Percentiles rank a stretch among this genome's conserved stretches.
These are phyloP conservation scores for Emmonsiellopsis sp. DNA, from an alignment of 2,329 filamentous ascomycete species.

Conservation along the genomic window DNA sequence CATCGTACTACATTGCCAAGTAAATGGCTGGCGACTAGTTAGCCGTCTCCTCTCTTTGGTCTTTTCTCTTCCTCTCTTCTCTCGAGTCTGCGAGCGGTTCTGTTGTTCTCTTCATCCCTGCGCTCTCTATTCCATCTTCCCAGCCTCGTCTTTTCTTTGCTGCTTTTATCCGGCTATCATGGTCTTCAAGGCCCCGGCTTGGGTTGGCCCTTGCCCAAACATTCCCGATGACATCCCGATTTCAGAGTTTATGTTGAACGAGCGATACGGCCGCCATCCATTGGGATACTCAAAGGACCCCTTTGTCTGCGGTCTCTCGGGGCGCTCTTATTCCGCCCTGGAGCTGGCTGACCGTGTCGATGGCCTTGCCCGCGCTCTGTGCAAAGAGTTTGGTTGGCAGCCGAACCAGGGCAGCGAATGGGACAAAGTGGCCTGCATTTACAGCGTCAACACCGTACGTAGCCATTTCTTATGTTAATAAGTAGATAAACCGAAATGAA, in stretches of 20 bases:
- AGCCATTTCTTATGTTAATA: background rate
- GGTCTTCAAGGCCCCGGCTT: conserved; percentile 37
- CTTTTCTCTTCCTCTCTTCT: background rate
- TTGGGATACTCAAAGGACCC: conserved; percentile 57
- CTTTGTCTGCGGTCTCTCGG: conserved; percentile 68
- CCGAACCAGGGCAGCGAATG: conserved; percentile 65
- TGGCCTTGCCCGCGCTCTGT: conserved; percentile 57
- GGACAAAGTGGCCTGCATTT: conserved; percentile 71
- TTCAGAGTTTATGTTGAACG: conserved; percentile 66
- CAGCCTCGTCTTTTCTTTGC: background rate
- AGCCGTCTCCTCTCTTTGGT: background rate
- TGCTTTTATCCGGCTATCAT: conserved; percentile 20
- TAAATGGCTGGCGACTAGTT: too few species aligned
- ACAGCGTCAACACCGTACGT: conserved; percentile 69
- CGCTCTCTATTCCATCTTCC: background rate
- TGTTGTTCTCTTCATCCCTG: too few species aligned
- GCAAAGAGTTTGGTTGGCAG: conserved; percentile 61
- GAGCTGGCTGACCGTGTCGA: conserved; percentile 61
- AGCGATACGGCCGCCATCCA: conserved; percentile 58
- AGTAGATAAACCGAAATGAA: background rate
- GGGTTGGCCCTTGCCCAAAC: conserved; percentile 38
- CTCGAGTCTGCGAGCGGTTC: background rate
- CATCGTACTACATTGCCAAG: too few species aligned
- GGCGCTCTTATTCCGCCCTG: conserved; percentile 53
- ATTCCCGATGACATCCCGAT: conserved; percentile 67